These are phyloP conservation scores for Mariannaea sp. DNA, from an alignment of 2,329 filamentous ascomycete species.

Conservation along the genomic window DNA sequence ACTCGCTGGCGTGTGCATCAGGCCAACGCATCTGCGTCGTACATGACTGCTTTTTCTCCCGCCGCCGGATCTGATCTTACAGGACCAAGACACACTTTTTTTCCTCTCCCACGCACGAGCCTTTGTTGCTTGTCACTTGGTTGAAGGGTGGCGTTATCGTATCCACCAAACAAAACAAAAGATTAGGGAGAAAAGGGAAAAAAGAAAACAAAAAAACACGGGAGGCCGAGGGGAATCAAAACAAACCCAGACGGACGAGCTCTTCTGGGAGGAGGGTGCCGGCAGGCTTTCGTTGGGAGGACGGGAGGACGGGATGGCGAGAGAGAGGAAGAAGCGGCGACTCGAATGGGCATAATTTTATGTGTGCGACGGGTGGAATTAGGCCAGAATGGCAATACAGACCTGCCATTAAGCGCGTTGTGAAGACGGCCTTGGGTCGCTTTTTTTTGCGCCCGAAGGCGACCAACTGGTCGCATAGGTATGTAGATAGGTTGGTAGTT, in stretches of 20 bases:
- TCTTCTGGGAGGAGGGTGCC: neutral
- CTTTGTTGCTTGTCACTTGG: slow-evolving; percentile 23
- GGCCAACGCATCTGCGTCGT: slow-evolving; percentile 28
- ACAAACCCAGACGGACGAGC: slow-evolving; percentile 6
- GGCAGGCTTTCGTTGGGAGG: neutral
- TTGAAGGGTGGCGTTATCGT: slow-evolving; percentile 2
- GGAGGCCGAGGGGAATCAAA: slow-evolving; percentile 8
- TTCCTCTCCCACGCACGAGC: neutral
- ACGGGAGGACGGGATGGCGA: no score
- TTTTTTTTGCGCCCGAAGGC: slow-evolving; percentile 1
- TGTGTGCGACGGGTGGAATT: neutral
- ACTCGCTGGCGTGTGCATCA: slow-evolving; percentile 21
- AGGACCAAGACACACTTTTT: slow-evolving; percentile 1
- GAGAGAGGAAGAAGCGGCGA: neutral
- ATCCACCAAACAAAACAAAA: slow-evolving; percentile 23
- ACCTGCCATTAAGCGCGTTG: neutral
- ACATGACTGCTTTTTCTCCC: slow-evolving; percentile 13
- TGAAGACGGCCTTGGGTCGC: neutral
- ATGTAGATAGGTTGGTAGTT: neutral
- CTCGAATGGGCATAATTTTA: neutral
- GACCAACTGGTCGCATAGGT: slow-evolving; percentile 7
- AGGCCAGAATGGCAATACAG: neutral
- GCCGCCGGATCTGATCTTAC: slow-evolving; percentile 24
- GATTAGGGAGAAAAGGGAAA: slow-evolving; percentile 3
- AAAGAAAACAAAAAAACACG: slow-evolving; percentile 8